Percentiles rank a stretch among this genome's conserved stretches.
phyloP scores from a whole-genome alignment of 1,139 yeast genomes.

The Suhomyces chickasaworum region DNA sequence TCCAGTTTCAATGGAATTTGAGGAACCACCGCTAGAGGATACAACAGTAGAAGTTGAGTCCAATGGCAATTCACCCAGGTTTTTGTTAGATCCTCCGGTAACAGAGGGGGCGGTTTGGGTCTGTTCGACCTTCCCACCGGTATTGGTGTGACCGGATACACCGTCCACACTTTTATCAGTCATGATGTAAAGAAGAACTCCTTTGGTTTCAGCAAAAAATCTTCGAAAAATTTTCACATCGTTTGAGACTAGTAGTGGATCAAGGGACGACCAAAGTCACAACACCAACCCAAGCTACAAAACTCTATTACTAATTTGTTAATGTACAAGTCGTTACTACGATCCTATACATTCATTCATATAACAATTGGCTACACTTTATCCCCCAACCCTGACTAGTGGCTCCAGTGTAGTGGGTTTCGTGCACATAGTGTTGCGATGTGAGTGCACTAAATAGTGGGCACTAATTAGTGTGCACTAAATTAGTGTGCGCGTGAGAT shows the following conservation, averaged over 20 bases:
- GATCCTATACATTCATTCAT: too few species aligned
- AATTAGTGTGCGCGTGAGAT: not conserved
- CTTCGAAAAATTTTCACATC: conserved; percentile 15
- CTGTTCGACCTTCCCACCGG: conserved; percentile 11
- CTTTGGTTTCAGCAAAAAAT: conserved; percentile 10
- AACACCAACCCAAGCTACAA: too few species aligned
- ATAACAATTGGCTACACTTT: too few species aligned
- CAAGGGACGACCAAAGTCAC: conserved; percentile 6
- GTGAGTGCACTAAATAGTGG: not conserved
- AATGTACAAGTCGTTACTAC: too few species aligned
- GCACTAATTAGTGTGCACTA: too few species aligned
- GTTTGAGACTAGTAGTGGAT: conserved; percentile 12
- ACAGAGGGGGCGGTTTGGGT: conserved; percentile 5
- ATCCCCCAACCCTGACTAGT: too few species aligned
- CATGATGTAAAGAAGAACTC: conserved; percentile 13
- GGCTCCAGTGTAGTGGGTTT: too few species aligned
- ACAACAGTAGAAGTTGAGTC: conserved; percentile 5
- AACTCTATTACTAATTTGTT: too few species aligned
- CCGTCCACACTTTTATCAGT: conserved; percentile 16
- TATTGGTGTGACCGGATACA: conserved; percentile 14
- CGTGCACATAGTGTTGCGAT: not conserved
- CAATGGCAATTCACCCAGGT: not conserved
- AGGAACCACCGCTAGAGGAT: conserved; percentile 16
- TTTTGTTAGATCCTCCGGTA: conserved; percentile 9
- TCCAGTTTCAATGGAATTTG: conserved; percentile 12